Base-by-base conservation (phyloP, 768 basidiomycete genomes). In the Lactarius evosmus region DNA sequence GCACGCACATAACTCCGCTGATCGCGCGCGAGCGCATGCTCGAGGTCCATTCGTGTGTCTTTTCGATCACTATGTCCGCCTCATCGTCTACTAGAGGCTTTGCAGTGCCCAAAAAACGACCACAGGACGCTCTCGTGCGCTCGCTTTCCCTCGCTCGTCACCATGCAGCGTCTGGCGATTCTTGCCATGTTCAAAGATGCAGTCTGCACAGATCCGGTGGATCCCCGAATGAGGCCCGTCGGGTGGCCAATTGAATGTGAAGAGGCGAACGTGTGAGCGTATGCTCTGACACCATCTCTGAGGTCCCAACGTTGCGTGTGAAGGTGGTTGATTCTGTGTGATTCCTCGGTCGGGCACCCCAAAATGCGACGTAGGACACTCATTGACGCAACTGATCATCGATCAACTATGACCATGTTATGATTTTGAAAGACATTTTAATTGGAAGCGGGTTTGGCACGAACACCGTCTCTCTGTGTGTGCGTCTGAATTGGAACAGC, bases 381-480 rank as follows among this genome's bases (percentile, higher is more conserved):
- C n/a, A n/a, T n/a, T n/a, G n/a, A n/a, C n/a, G n/a, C n/a, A n/a
- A 93, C 95, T 91, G n/a, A n/a, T n/a, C n/a, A n/a, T n/a, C n/a
- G 92, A 75, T 98, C 96, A 29, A 95, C 95, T 66, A 91, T 91
- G 25, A 98, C 95, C 1, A 97, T 83, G 64, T 89, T 80, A 58
- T 89, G 77, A 0, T 72, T 78, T 57, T 83, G 71, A 27, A 97
- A 78, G 36, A 96, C 89, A 63, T 92, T 94, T 72, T n/a, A n/a
- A 58, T 91, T 71, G 72, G 95, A 95, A 2, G 72, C 67, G 0
- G 86, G 80, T 76, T 94, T 97, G 44, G 74, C 81, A 46, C 80
- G 77, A 5, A 98, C 82, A 70, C n/a, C n/a, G n/a, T n/a, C n/a
- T 99, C 97, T 70, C 89, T 93, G 72, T 98, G 97, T 0, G 91